A percentile compares a stretch with the other conserved stretches of the same genome.
These are phyloP conservation scores for Closterium sp. DNA, from an alignment of 139 green algal genomes.

Conservation along the genomic window DNA sequence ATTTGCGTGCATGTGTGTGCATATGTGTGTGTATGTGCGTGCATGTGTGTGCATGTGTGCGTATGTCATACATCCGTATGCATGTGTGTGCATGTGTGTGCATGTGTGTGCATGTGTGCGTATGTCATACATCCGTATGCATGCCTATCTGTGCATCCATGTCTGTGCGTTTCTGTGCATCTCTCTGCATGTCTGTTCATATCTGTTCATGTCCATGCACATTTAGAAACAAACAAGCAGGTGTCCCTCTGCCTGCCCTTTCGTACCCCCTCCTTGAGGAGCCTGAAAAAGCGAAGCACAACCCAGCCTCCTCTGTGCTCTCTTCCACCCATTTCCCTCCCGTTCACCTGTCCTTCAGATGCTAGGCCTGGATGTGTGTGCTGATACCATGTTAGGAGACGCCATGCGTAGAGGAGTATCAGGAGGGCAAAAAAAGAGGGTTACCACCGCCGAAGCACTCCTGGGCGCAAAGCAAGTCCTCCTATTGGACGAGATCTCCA, in stretches of 20 bases:
- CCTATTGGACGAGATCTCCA: no score
- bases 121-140: not conserved
- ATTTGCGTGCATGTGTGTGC: no score
- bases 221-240: no score
- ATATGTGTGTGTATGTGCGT: no score
- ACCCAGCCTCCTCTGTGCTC: no score
- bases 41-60: not conserved
- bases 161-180: no score
- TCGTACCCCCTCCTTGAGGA: no score
- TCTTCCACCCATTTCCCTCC: not conserved
- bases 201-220: no score
- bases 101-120: not conserved
- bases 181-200: not conserved
- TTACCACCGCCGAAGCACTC: constrained; percentile 64
- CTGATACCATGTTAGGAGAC: constrained; percentile 72
- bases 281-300: no score
- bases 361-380: constrained; percentile 4
- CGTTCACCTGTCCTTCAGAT: not conserved
- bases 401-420: constrained; percentile 68
- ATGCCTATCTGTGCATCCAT: no score
- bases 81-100: not conserved
- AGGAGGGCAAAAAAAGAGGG: constrained; percentile 68
- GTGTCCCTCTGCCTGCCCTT: no score
- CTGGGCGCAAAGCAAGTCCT: constrained; percentile 49
- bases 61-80: not conserved